Conservation (phyloP, 805 yeast genomes). For the Teunomyces kruisii region DNA sequence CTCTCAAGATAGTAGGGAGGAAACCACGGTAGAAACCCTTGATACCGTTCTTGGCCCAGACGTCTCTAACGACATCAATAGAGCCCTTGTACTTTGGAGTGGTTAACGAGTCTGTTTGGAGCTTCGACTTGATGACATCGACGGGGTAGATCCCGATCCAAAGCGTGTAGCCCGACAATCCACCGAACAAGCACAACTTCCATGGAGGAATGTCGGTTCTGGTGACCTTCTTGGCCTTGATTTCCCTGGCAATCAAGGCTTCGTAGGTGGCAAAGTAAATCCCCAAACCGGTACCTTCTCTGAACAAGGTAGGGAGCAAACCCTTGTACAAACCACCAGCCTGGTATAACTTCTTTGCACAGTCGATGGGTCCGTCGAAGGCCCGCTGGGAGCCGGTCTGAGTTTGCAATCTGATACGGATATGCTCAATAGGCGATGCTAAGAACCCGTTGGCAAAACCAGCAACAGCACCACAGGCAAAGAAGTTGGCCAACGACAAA, state of each 20-base stretch:
- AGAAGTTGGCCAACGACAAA: constrained; percentile 65
- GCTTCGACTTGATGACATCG: constrained; percentile 85
- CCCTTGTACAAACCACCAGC: constrained; percentile 74
- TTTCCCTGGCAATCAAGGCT: constrained; percentile 72
- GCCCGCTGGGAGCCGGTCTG: constrained; percentile 57
- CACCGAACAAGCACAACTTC: constrained; percentile 86
- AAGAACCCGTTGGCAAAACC: constrained; percentile 87
- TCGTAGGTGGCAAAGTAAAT: constrained; percentile 90
- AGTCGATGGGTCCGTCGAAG: constrained; percentile 74
- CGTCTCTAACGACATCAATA: constrained; percentile 55
- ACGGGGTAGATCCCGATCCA: constrained; percentile 87
- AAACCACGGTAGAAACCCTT: constrained; percentile 89
- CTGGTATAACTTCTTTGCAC: constrained; percentile 56
- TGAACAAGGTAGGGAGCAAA: constrained; percentile 78
- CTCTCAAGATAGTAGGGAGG: constrained; percentile 87
- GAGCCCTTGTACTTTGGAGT: constrained; percentile 61
- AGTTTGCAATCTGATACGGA: constrained; percentile 91
- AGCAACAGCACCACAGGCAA: constrained; percentile 84
- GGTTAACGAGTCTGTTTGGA: constrained; percentile 65
- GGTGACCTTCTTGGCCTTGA: constrained; percentile 41
- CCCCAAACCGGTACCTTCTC: constrained; percentile 98
- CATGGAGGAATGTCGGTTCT: constrained; percentile 84
- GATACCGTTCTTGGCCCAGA: constrained; percentile 59
- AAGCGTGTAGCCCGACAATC: constrained; percentile 84
- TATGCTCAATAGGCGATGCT: constrained; percentile 93